Conservation (phyloP, 257 asterid genomes). For the Fraxinus americana region DNA sequence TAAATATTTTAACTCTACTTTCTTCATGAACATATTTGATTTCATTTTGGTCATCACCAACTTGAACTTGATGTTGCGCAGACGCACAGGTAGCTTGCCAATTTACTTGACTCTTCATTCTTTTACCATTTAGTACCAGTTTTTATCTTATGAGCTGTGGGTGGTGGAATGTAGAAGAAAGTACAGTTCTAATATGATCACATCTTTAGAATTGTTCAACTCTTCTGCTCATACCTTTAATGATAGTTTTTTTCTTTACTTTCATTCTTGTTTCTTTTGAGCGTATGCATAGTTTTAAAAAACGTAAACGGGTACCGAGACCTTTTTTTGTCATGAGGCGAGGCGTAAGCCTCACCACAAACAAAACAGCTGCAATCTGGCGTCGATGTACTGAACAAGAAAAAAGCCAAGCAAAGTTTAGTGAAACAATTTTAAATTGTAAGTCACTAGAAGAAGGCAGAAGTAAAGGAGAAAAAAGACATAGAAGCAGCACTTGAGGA, state of each 20-base stretch:
- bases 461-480: no score
- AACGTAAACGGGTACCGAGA: no score
- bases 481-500: no score
- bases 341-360: no score
- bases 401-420: no score
- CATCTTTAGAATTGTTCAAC: background rate
- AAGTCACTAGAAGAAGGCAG: no score
- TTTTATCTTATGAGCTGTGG: background rate
- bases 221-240: background rate
- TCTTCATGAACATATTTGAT: background rate
- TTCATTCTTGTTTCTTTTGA: background rate
- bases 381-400: no score
- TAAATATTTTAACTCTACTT: background rate
- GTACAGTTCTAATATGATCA: background rate
- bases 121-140: background rate
- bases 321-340: no score
- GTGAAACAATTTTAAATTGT: no score
- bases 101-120: background rate
- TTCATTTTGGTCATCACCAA: slow-evolving; percentile 7
- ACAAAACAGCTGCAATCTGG: no score
- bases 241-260: background rate
- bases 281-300: no score
- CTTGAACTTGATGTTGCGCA: background rate
- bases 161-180: background rate
- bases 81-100: background rate